These are phyloP conservation scores for Mycena rebaudengoi DNA, from an alignment of 768 basidiomycete genomes.

Conservation along the genomic window DNA sequence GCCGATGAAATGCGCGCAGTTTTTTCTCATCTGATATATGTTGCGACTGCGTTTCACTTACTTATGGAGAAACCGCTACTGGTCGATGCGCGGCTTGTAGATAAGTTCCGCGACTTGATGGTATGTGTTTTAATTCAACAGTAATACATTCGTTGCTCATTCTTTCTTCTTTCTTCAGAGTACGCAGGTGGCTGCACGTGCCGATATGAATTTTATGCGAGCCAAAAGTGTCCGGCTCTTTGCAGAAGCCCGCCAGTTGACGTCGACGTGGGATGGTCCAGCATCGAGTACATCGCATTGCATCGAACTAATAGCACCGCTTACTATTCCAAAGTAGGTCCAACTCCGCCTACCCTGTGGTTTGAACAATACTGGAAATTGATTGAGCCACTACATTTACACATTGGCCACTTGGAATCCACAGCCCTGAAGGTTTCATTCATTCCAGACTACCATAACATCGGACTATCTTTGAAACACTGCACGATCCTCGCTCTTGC, in stretches of 20 bases:
- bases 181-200: no score
- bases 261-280: no score
- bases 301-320: neutral
- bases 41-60: constrained; percentile 1
- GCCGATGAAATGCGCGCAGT: constrained; percentile 17
- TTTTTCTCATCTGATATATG: constrained; percentile 19
- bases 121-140: no score
- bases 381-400: constrained; percentile 12
- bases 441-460: constrained; percentile 14
- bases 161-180: no score
- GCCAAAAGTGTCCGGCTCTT: no score
- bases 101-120: constrained; percentile 19
- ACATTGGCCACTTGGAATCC: constrained; percentile 11
- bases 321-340: neutral
- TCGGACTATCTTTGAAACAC: constrained; percentile 16
- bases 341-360: constrained; percentile 16
- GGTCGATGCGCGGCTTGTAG: constrained; percentile 13
- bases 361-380: constrained; percentile 25
- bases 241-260: no score
- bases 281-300: neutral
- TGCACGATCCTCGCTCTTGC: constrained; percentile 15
- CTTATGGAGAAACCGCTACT: constrained; percentile 8
- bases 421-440: constrained; percentile 16
- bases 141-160: no score
- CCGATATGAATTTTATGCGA: no score